Evolutionary conservation across 2,329 filamentous ascomycete genomes (phyloP).

Genomic region (Phyllosticta capitalensis): DNA sequence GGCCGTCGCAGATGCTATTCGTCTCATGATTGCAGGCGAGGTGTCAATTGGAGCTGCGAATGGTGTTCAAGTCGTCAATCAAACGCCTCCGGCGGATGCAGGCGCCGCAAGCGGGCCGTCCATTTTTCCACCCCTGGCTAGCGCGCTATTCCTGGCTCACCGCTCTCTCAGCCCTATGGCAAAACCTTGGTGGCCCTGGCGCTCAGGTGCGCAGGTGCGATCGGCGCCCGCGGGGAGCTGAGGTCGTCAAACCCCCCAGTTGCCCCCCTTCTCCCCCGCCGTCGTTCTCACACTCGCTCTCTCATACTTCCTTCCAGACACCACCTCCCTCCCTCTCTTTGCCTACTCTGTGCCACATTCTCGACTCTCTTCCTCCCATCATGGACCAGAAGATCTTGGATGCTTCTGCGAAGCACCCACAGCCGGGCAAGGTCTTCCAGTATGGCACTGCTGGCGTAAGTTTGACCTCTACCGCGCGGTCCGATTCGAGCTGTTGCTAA

Average conservation of each 20-base stretch:
- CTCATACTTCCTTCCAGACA: background rate
- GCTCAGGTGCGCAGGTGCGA: background rate
- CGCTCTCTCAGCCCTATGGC: slow-evolving; percentile 10
- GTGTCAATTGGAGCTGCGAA: background rate
- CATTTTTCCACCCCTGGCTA: slow-evolving; percentile 5
- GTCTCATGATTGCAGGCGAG: background rate
- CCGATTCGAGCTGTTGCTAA: slow-evolving; percentile 10
- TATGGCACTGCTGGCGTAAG: slow-evolving; percentile 42
- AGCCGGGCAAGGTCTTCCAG: slow-evolving; percentile 23
- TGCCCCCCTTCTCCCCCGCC: slow-evolving; percentile 4
- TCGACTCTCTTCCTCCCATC: slow-evolving; percentile 2
- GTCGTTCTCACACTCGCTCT: background rate
- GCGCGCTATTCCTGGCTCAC: background rate
- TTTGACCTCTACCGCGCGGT: slow-evolving; percentile 13
- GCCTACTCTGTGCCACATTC: background rate
- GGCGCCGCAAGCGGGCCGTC: slow-evolving; percentile 1
- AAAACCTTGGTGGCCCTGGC: slow-evolving; percentile 1
- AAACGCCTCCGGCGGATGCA: background rate
- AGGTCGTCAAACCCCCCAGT: slow-evolving; percentile 2
- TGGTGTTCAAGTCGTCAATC: background rate
- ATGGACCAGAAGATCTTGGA: slow-evolving; percentile 19
- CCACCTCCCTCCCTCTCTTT: background rate
- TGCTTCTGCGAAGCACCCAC: slow-evolving; percentile 23
- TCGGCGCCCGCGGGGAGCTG: slow-evolving; percentile 7
- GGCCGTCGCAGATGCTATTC: background rate